Percentiles rank a stretch among this genome's conserved stretches.
Evolutionary conservation across 805 yeast genomes (phyloP).

Genomic region (Kuraishia capsulata): DNA sequence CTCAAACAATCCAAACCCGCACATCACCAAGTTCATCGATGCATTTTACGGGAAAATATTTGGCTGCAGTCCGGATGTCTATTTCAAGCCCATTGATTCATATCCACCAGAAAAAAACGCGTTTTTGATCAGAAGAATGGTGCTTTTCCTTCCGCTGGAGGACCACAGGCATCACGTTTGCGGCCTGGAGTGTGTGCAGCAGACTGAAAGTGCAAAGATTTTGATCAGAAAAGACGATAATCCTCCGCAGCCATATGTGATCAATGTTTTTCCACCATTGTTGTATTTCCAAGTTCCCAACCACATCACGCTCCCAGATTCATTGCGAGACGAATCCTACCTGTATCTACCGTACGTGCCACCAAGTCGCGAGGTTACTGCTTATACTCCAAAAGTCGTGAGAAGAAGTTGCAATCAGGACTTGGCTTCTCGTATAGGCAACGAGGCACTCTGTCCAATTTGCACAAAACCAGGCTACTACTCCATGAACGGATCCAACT

Average conservation of each 20-base stretch:
- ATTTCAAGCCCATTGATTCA: not conserved
- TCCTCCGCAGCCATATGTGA: not conserved
- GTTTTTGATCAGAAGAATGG: not conserved
- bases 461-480: conserved; percentile 2
- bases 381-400: conserved; percentile 2
- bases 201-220: not conserved
- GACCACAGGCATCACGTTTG: not conserved
- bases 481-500: conserved; percentile 3
- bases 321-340: not conserved
- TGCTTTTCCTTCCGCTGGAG: not conserved
- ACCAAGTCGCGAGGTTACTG: not conserved
- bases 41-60: not conserved
- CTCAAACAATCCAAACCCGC: not conserved
- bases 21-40: not conserved
- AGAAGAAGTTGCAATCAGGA: not conserved
- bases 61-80: not conserved
- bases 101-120: not conserved
- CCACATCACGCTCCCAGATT: not conserved
- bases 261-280: conserved; percentile 3
- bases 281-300: conserved; percentile 3
- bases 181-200: not conserved
- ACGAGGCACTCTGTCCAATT: conserved; percentile 3
- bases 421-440: not conserved
- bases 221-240: not conserved
- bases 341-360: not conserved